Evolutionary conservation across 129 eudicot genomes (phyloP).

Genomic region (sunflower (Helianthus annuus)): DNA sequence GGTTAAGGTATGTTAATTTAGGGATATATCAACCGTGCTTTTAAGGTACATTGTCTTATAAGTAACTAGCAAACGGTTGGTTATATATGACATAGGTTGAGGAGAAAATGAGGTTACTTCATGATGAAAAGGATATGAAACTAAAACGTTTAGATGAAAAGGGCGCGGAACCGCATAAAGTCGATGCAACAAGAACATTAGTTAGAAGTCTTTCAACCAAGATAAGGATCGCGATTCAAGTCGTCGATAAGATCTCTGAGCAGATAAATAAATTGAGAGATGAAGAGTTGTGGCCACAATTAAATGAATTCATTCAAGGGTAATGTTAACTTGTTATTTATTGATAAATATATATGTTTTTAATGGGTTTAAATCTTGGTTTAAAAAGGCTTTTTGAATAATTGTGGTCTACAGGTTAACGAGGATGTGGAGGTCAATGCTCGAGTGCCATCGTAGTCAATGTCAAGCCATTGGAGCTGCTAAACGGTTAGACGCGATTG

Average conservation of each 20-base stretch:
- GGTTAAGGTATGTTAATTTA: slow-evolving; percentile 73
- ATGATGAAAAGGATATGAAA: slow-evolving; percentile 63
- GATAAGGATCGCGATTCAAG: slow-evolving; percentile 87
- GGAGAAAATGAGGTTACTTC: slow-evolving; percentile 89
- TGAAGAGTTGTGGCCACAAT: slow-evolving; percentile 95
- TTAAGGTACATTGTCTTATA: background rate
- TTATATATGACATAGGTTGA: slow-evolving; percentile 57
- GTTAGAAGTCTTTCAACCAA: slow-evolving; percentile 86
- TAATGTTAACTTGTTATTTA: slow-evolving; percentile 33
- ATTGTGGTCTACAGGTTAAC: slow-evolving; percentile 50
- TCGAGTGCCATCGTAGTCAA: slow-evolving; percentile 85
- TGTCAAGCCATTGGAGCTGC: slow-evolving; percentile 76
- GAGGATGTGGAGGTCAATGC: slow-evolving; percentile 91
- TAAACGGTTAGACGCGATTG: slow-evolving; percentile 75
- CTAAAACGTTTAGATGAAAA: slow-evolving; percentile 76
- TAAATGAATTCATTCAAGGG: slow-evolving; percentile 85
- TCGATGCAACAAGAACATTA: slow-evolving; percentile 65
- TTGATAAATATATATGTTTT: background rate
- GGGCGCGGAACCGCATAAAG: slow-evolving; percentile 87
- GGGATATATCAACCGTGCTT: background rate
- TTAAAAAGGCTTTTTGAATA: too few species aligned
- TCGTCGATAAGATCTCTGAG: slow-evolving; percentile 86
- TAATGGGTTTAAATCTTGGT: background rate
- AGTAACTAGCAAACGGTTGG: background rate
- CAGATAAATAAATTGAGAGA: slow-evolving; percentile 80